These are phyloP conservation scores for Fusarium mexicanum DNA, from an alignment of 2,329 filamentous ascomycete genomes.

Conservation along the genomic window DNA sequence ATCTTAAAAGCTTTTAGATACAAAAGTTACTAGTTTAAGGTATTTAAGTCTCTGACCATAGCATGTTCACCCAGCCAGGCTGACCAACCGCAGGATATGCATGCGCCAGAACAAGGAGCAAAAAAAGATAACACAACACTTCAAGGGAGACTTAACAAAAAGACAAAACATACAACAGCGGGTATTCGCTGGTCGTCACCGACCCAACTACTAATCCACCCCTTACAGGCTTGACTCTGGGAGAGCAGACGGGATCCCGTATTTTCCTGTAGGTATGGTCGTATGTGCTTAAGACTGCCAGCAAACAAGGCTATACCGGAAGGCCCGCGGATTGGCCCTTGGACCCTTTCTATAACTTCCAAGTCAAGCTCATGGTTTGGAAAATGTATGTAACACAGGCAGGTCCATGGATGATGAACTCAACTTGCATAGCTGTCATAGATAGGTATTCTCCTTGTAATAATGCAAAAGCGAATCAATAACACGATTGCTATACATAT, in stretches of 20 bases:
- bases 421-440: fast-evolving
- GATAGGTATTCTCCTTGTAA: too few species aligned
- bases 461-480: not conserved
- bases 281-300: fast-evolving
- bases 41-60: not conserved
- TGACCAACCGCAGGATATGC: not conserved
- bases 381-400: fast-evolving
- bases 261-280: not conserved
- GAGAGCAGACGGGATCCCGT: not conserved
- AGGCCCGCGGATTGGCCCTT: fast-evolving
- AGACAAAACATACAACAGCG: not conserved
- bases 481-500: not conserved
- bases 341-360: not conserved
- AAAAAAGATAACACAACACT: not conserved
- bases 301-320: fast-evolving
- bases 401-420: not conserved
- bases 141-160: not conserved
- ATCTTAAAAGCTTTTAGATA: fast-evolving
- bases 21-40: fast-evolving
- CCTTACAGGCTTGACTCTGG: not conserved
- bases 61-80: not conserved
- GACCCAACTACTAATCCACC: not conserved
- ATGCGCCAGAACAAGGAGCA: too few species aligned
- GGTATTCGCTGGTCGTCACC: not conserved
- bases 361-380: not conserved